Evolutionary conservation across 129 eudicot species (phyloP), one percentile per base, ranked within the genome.

Genomic region (Tanacetum coccineum): DNA sequence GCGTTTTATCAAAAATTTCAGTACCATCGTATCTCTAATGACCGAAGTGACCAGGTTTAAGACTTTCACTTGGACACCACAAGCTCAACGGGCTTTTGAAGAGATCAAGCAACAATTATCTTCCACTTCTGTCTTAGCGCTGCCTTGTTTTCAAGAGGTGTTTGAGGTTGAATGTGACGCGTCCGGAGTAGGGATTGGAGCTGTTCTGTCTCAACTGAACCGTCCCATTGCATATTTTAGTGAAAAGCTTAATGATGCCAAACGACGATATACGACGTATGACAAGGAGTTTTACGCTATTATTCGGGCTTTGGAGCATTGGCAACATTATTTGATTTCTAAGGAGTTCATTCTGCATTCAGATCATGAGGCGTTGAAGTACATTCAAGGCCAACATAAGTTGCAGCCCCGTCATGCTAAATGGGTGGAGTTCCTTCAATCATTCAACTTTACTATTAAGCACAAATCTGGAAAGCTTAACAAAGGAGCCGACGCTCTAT

Each of bases 161-260:
- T 60, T 60, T 17, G 48, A 60, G 13, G 66, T 60, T 3, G 66
- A 60, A 60, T 60, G 66, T 36, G 66, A 60, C 15, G 66, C 49
- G 13, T 36, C 25, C 13, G 48, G 66, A 12, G 48, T 60, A 1
- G 48, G 48, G 39, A 60, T 60, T 60, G 66, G 66, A 2, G 66
- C 26, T 14, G 66, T 32, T 6, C 6, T 36, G 7, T 30, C 25
- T 4, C 48, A 60, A 15, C 25, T 2, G 40, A 32, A 32, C 40
- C 40, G 1, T 6, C 9, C 8, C 3, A 6, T 60, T 7, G 48
- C 48, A 1, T 60, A 60, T 32, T 60, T 60, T 9, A 36, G 66
- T n/a, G 42, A 61, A 17, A 61, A 61, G 2, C 51, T 47, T 0
- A 47, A 47, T n/a, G 47, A 36, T 6, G 26, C 66, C 18, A 60